Base-by-base conservation (phyloP, 1,284 basidiomycete genomes). In the Exsudoporus floridanus region DNA sequence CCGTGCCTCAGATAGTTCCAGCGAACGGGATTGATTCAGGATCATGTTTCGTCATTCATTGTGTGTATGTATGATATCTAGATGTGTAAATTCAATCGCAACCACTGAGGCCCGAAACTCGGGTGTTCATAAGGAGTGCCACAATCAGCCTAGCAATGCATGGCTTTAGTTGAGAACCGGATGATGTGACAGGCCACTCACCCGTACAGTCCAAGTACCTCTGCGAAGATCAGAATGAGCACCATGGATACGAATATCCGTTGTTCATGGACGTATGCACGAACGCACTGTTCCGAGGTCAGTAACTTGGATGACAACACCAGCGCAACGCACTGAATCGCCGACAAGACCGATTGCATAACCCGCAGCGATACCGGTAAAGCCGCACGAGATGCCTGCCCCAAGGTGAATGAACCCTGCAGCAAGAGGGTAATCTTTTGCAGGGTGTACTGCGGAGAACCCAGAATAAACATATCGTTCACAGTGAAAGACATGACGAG, bases 281-380 rank as follows among this genome's bases (percentile, higher is more conserved):
- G 82, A 33, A 88, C 84, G 59, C 83, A 87, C 85, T 86, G 49
- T 12, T 30, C 16, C 21, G 12, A 25, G 40, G 33, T 60, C 44
- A 53, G 53, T 45, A 18, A 35, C 40, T 44, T 27, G 30, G 5
- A 36, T 34, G 19, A 40, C 36, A 48, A 34, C 28, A 31, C 31
- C 31, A 49, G 19, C 21, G 38, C 27, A 12, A 72, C 88, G 57
- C 63, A 94, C 94, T 21, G 95, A 86, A 68, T 99, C 96, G 51
- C 95, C 96, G 25, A 98, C 93, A 56, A 90, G 84, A 30, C 96
- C 96, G 69, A 99, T 96, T n/a, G 96, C 94, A 68, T 94, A 96
- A 7, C 96, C 96, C 3, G 96, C 96, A n/a, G 94, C 90, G 42
- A 99, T 73, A 53, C 96, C 96, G 13, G 96, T 94, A 60, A 93